A percentile compares a stretch with the other conserved stretches of the same genome.
Evolutionary conservation across 805 yeast species (phyloP).

Genomic region (Kregervanrija pseudodelftensis): DNA sequence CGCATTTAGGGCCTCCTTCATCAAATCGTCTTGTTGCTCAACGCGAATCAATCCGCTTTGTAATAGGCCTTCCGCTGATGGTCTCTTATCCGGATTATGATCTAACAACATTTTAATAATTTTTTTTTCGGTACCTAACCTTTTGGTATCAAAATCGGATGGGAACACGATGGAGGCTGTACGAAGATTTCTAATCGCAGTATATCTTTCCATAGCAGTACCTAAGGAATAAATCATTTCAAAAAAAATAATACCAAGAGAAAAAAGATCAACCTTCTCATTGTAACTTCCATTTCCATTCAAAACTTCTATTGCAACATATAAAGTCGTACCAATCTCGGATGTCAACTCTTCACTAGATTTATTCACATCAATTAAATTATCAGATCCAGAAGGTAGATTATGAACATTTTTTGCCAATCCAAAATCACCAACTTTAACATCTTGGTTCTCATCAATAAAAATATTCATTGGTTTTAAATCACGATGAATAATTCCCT

Average conservation of each 20-base stretch:
- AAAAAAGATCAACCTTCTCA: conserved; percentile 93
- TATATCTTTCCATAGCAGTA: conserved; percentile 93
- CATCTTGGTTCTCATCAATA: conserved; percentile 81
- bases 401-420: conserved; percentile 83
- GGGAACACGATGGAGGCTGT: conserved; percentile 62
- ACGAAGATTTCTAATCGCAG: conserved; percentile 61
- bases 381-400: conserved; percentile 14
- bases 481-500: conserved; percentile 93
- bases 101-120: conserved; percentile 62
- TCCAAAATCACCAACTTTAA: conserved; percentile 96
- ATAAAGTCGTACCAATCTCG: conserved; percentile 88
- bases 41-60: conserved; percentile 82
- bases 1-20: conserved; percentile 80
- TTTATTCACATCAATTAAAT: conserved; percentile 17
- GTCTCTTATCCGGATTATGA: conserved; percentile 74
- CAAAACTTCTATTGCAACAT: conserved; percentile 85
- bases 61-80: conserved; percentile 68
- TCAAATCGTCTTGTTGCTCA: conserved; percentile 82
- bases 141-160: conserved; percentile 45
- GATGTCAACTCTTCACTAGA: conserved; percentile 73
- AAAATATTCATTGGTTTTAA: conserved; percentile 93
- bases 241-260: conserved; percentile 89
- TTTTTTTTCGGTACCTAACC: conserved; percentile 51
- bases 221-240: conserved; percentile 82
- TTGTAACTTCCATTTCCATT: conserved; percentile 70